Evolutionary conservation across 495 filamentous ascomycete genomes (phyloP), one percentile per base, ranked within the genome.

Genomic region (Penicillium argentinense): DNA sequence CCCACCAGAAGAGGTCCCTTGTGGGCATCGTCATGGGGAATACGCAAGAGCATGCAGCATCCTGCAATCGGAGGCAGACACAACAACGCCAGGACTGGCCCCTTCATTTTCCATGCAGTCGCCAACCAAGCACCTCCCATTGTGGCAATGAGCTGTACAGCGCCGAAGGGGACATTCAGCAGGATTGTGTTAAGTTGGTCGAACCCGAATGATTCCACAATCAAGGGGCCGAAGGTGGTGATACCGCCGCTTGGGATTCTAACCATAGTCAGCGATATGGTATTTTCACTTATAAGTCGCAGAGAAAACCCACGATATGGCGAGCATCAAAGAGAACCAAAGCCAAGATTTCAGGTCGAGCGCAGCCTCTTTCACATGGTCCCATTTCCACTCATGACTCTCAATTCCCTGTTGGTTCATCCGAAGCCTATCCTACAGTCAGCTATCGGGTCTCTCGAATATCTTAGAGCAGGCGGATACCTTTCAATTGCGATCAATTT

Each of bases 141-240:
- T 0, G 77, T 83, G 2, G 78, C 76, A 26, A 83, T 60, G 5
- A 83, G 63, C 45, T 83, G 79, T 3, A 84, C 76, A 9, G 77
- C 78, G 14, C 82, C 82, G 30, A 82, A 83, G 0, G 82, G 81
- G 47, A 85, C 81, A 56, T 82, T 84, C 65, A 85, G 81, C 8
- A 84, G 69, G 32, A 84, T 82, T 0, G 82, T 81, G 19, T 76
- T 69, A 46, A 84, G 82, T 22, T 72, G 64, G 44, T 73, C 69
- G 55, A 77, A 84, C 5, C 81, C 82, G 53, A 86, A 86, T 7
- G 75, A 68, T 44, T 79, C 66, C 23, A 86, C 69, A 37, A 85
- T 85, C 29, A 86, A 69, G n/a, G 77, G 79, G 1, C 83, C 83
- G 51, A 84, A 85, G 0, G 80, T 82, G 7, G 75, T 69, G 32